phyloP scores from a whole-genome alignment of 495 filamentous ascomycete genomes.

The Aspergillus funiculosus region DNA sequence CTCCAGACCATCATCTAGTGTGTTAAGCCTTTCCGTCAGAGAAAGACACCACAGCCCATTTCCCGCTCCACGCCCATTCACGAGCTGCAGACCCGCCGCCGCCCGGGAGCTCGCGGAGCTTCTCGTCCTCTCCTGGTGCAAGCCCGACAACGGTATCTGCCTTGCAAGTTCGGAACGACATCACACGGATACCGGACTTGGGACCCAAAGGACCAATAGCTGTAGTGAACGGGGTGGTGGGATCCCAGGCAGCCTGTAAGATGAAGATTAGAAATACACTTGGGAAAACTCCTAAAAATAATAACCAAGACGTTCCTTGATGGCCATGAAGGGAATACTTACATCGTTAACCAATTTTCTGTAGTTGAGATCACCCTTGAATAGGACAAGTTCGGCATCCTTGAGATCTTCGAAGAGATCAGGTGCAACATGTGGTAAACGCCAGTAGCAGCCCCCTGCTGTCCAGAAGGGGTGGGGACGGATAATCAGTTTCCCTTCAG shows the following conservation, averaged over 20 bases:
- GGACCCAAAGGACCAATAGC: slow-evolving; percentile 85
- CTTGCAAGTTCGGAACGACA: slow-evolving; percentile 90
- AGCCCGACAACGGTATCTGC: slow-evolving; percentile 92
- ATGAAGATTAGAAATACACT: not conserved
- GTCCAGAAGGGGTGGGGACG: slow-evolving; percentile 90
- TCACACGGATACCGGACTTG: slow-evolving; percentile 69
- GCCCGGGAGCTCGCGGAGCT: slow-evolving; percentile 58
- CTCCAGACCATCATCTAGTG: not conserved
- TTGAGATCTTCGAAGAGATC: slow-evolving; percentile 72
- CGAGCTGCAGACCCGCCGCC: slow-evolving; percentile 65
- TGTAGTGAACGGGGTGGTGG: slow-evolving; percentile 76
- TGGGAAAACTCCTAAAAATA: no score
- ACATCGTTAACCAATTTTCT: slow-evolving; percentile 86
- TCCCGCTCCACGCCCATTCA: slow-evolving; percentile 96
- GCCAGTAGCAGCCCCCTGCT: slow-evolving; percentile 75
- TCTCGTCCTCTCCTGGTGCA: slow-evolving; percentile 72
- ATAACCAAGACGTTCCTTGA: no score
- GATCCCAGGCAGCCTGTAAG: slow-evolving; percentile 69
- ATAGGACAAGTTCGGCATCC: slow-evolving; percentile 80
- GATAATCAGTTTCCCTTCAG: slow-evolving; percentile 73
- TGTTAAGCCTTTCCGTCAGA: slow-evolving; percentile 58
- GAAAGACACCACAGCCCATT: slow-evolving; percentile 93
- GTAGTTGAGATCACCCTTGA: slow-evolving; percentile 97
- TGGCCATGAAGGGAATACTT: slow-evolving; percentile 36
- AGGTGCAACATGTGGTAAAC: slow-evolving; percentile 62